Evolutionary conservation across 768 basidiomycete genomes (phyloP).

Genomic region (Crepidotus variabilis): DNA sequence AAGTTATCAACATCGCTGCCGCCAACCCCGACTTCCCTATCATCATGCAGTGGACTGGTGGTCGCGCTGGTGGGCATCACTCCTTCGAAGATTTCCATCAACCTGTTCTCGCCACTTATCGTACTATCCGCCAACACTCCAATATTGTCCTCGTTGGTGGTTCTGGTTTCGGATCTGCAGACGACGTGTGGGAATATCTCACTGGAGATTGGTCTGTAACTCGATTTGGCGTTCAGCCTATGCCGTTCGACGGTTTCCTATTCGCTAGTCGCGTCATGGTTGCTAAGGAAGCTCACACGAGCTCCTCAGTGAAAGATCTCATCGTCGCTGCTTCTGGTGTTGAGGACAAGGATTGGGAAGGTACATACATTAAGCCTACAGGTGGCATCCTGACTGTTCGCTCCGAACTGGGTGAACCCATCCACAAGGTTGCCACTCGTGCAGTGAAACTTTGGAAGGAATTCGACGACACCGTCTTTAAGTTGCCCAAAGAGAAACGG

Average conservation of each 20-base stretch:
- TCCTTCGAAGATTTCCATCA: slow-evolving; percentile 99
- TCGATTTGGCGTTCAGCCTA: slow-evolving; percentile 80
- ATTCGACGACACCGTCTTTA: slow-evolving; percentile 96
- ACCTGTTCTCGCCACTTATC: slow-evolving; percentile 88
- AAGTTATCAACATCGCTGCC: slow-evolving; percentile 93
- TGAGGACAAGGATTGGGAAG: slow-evolving; percentile 87
- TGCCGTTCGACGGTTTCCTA: slow-evolving; percentile 98
- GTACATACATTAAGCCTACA: slow-evolving; percentile 89
- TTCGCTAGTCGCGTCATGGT: slow-evolving; percentile 98
- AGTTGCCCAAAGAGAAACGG: slow-evolving; percentile 94
- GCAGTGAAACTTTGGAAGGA: slow-evolving; percentile 99
- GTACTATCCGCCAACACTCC: slow-evolving; percentile 79
- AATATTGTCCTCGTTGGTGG: slow-evolving; percentile 93
- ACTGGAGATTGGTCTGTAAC: slow-evolving; percentile 92
- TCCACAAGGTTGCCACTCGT: slow-evolving; percentile 98
- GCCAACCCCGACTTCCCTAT: slow-evolving; percentile 95
- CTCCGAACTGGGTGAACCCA: slow-evolving; percentile 97
- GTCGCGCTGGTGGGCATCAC: slow-evolving; percentile 97
- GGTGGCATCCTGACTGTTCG: slow-evolving; percentile 96
- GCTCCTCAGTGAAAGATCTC: slow-evolving; percentile 91
- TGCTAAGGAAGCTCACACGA: slow-evolving; percentile 96
- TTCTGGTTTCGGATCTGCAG: slow-evolving; percentile 93
- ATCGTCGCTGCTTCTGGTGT: slow-evolving; percentile 95
- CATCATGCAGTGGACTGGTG: slow-evolving; percentile 99
- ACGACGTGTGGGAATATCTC: slow-evolving; percentile 96